These are phyloP conservation scores for Quercus bicolor DNA, from an alignment of 306 rosid species.

Conservation along the genomic window DNA sequence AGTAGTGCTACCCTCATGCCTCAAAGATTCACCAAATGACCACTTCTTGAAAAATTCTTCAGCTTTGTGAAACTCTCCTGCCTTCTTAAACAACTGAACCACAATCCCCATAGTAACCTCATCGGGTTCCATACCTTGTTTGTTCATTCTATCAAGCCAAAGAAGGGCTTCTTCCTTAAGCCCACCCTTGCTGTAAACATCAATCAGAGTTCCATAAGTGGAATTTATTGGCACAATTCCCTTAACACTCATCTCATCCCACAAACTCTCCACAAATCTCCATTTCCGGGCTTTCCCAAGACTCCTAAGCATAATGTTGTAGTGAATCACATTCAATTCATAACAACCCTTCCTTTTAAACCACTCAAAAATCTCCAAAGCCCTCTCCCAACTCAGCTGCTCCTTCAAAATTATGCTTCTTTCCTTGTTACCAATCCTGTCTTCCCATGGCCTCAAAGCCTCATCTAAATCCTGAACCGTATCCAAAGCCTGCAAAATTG, in stretches of 20 bases:
- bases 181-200: slow-evolving; percentile 79
- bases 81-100: slow-evolving; percentile 82
- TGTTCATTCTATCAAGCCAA: slow-evolving; percentile 80
- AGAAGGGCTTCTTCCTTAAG: slow-evolving; percentile 59
- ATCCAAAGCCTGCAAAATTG: slow-evolving; percentile 56
- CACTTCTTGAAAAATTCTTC: slow-evolving; percentile 73
- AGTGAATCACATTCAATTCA: slow-evolving; percentile 74
- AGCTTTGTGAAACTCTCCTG: slow-evolving; percentile 74
- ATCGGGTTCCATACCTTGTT: slow-evolving; percentile 77
- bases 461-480: slow-evolving; percentile 50
- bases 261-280: slow-evolving; percentile 51
- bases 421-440: slow-evolving; percentile 51
- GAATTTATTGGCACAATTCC: slow-evolving; percentile 71
- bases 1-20: slow-evolving; percentile 10
- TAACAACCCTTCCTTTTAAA: slow-evolving; percentile 57
- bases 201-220: slow-evolving; percentile 82
- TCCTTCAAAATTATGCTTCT: slow-evolving; percentile 68
- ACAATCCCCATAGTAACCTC: slow-evolving; percentile 94
- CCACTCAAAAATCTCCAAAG: slow-evolving; percentile 71
- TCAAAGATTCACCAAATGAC: slow-evolving; percentile 44
- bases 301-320: slow-evolving; percentile 57
- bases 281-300: slow-evolving; percentile 66
- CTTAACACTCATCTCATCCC: slow-evolving; percentile 61
- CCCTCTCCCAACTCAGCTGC: slow-evolving; percentile 62
- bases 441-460: slow-evolving; percentile 62